These are phyloP conservation scores for Ganoderma meredithae DNA, from an alignment of 1,284 basidiomycete species.

Conservation along the genomic window DNA sequence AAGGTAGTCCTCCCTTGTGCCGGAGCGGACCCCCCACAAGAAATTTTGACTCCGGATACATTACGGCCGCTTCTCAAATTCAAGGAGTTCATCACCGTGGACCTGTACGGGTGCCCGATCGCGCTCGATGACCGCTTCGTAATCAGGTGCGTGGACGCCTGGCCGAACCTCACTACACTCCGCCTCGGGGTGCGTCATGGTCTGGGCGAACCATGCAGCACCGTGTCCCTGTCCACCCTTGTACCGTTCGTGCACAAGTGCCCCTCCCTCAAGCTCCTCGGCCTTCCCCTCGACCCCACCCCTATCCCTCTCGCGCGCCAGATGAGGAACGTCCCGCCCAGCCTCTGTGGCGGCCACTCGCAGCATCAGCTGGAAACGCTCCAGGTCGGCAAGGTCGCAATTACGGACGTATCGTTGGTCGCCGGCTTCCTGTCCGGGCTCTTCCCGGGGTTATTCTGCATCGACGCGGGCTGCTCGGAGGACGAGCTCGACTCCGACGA, in stretches of 20 bases:
- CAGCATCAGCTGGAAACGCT: not conserved
- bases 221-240: not conserved
- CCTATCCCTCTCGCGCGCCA: not conserved
- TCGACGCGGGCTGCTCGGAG: not conserved
- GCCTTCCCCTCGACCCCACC: not conserved
- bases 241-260: not conserved
- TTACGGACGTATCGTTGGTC: conserved; percentile 2
- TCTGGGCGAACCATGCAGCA: not conserved
- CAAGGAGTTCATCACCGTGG: not conserved
- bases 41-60: not conserved
- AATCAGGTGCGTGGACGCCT: not conserved
- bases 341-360: not conserved
- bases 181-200: not conserved
- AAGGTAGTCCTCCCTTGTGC: not conserved
- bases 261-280: not conserved
- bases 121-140: not conserved
- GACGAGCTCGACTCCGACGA: not conserved
- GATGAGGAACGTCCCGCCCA: not conserved
- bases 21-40: not conserved
- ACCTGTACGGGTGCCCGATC: not conserved
- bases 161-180: not conserved
- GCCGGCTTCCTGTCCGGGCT: conserved; percentile 3
- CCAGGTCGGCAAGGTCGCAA: not conserved
- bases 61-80: not conserved
- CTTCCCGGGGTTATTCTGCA: not conserved